Evolutionary conservation across 176 grass and related monocot genomes (phyloP).

Genomic region (Oryza coarctata): DNA sequence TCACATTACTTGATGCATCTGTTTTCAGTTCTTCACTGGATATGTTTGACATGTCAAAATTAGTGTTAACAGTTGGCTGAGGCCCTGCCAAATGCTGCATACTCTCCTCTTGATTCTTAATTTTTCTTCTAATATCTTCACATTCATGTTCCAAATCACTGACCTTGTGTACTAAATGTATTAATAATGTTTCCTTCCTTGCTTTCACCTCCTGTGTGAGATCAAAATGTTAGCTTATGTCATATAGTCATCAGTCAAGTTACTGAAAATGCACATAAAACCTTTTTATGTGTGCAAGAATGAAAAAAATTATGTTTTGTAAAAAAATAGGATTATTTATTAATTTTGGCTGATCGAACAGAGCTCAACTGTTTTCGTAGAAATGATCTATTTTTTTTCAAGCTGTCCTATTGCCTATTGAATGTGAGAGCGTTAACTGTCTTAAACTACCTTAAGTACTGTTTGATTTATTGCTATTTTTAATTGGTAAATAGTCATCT

Average conservation of each 20-base stretch:
- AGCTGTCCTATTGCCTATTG: not conserved
- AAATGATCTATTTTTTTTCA: not conserved
- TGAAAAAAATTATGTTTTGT: slow-evolving; percentile 22
- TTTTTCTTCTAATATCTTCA: slow-evolving; percentile 65
- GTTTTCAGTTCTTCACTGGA: slow-evolving; percentile 54
- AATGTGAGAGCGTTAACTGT: not conserved
- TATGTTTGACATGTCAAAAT: slow-evolving; percentile 37
- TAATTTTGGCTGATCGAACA: slow-evolving; percentile 15
- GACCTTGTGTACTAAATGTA: slow-evolving; percentile 49
- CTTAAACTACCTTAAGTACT: slow-evolving; percentile 20
- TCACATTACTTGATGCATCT: slow-evolving; percentile 38
- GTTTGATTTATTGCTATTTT: slow-evolving; percentile 9
- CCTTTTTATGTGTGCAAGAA: slow-evolving; percentile 13
- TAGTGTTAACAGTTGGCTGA: slow-evolving; percentile 21
- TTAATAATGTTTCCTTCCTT: slow-evolving; percentile 60
- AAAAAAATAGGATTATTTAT: not conserved
- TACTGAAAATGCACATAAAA: not conserved
- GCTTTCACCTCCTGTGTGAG: slow-evolving; percentile 65
- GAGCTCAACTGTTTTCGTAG: not conserved
- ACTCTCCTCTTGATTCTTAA: slow-evolving; percentile 54
- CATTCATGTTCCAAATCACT: slow-evolving; percentile 72
- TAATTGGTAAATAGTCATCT: slow-evolving; percentile 10
- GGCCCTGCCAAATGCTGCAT: slow-evolving; percentile 51
- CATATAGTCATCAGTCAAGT: slow-evolving; percentile 2
- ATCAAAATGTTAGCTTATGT: slow-evolving; percentile 26